phyloP scores from a whole-genome alignment of 164 flowering plant species.

The Magnolia officinalis region DNA sequence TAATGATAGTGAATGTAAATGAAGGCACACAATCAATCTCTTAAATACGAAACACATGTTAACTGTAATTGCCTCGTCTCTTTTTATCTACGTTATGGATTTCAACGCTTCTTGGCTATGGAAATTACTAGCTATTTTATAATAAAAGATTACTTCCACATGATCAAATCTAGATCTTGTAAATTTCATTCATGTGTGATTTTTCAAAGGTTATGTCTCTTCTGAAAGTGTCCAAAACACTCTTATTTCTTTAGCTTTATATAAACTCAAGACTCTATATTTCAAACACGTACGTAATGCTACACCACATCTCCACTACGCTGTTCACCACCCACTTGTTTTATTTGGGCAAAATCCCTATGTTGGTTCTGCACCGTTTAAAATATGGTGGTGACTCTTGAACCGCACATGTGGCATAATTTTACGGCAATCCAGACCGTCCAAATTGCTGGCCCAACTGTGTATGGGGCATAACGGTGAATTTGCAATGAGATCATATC shows the following conservation, averaged over 20 bases:
- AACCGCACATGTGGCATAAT: neutral
- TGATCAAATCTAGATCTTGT: neutral
- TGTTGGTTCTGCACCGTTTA: neutral
- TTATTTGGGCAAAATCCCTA: neutral
- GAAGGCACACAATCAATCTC: too few species aligned
- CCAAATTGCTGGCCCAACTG: neutral
- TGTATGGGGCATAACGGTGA: neutral
- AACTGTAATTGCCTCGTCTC: neutral
- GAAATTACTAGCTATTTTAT: neutral
- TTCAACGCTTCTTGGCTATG: neutral
- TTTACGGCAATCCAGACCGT: neutral
- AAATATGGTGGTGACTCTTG: too few species aligned
- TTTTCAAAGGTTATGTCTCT: neutral
- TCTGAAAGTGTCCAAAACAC: neutral
- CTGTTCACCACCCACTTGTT: neutral
- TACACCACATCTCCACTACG: neutral
- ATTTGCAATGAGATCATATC: neutral
- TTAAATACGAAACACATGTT: too few species aligned
- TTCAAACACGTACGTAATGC: neutral
- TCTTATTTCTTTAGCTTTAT: neutral
- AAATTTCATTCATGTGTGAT: neutral
- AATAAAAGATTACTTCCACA: neutral
- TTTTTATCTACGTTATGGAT: neutral
- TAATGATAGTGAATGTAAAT: too few species aligned
- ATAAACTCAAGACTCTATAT: neutral